These are phyloP conservation scores for Eutrema japonicum DNA, from an alignment of 345 rosid genomes.

Conservation along the genomic window DNA sequence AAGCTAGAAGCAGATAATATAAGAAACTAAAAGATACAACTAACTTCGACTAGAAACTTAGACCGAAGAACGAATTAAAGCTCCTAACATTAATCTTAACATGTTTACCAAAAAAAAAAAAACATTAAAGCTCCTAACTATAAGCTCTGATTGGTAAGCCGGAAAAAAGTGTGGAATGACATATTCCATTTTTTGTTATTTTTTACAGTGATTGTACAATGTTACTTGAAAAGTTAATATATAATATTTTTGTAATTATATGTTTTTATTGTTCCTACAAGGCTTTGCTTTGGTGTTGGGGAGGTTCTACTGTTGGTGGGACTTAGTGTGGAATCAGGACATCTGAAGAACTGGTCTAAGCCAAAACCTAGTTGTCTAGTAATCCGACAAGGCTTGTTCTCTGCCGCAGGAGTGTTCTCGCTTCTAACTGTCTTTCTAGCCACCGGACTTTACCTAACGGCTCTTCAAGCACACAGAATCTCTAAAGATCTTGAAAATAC, in stretches of 20 bases:
- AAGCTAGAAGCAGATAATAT: too few species aligned
- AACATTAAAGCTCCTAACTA: not conserved
- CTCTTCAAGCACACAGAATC: constrained; percentile 64
- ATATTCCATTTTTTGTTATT: not conserved
- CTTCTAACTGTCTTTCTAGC: constrained; percentile 71
- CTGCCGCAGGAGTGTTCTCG: constrained; percentile 75
- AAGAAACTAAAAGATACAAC: too few species aligned
- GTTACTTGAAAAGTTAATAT: not conserved
- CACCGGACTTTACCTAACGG: constrained; percentile 71
- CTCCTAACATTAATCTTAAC: too few species aligned
- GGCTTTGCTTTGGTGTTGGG: constrained; percentile 79
- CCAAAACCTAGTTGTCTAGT: constrained; percentile 71
- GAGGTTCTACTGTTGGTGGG: constrained; percentile 78
- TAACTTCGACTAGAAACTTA: too few species aligned
- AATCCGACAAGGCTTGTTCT: constrained; percentile 73
- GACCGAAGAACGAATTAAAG: too few species aligned
- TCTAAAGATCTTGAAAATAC: constrained; percentile 56
- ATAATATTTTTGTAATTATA: not conserved
- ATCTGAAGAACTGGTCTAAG: constrained; percentile 73
- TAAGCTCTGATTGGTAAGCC: not conserved
- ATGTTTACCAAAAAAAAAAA: not conserved
- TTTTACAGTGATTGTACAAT: not conserved
- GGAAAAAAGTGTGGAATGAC: not conserved
- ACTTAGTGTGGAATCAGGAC: constrained; percentile 89
- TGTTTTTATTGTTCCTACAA: constrained; percentile 18